These are phyloP conservation scores for Neocallimastix lanati DNA, from an alignment of 192 early-diverging fungal genomes.

Conservation along the genomic window DNA sequence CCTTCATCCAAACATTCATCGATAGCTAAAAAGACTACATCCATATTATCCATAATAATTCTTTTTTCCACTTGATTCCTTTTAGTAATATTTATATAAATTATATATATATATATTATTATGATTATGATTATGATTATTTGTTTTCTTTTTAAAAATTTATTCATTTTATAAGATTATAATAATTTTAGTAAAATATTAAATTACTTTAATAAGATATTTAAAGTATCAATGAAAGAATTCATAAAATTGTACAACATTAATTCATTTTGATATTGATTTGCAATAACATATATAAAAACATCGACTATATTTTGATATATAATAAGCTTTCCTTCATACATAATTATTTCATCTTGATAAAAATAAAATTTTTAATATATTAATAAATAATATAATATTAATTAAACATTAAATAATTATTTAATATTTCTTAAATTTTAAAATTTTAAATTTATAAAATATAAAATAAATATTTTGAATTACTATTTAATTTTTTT, in stretches of 20 bases:
- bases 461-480: too few species aligned
- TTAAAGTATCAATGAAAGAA: constrained; percentile 67
- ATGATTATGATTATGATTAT: too few species aligned
- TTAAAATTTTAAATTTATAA: too few species aligned
- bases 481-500: constrained; percentile 47
- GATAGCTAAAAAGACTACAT: constrained; percentile 72
- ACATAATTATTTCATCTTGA: constrained; percentile 70
- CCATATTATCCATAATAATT: constrained; percentile 71
- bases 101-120: too few species aligned
- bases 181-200: neutral
- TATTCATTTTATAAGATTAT: neutral
- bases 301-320: constrained; percentile 74
- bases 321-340: constrained; percentile 77
- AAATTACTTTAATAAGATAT: constrained; percentile 57
- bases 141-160: too few species aligned
- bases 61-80: constrained; percentile 85
- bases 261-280: constrained; percentile 84
- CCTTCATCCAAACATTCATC: constrained; percentile 94
- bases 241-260: constrained; percentile 60
- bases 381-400: too few species aligned
- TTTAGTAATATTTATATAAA: too few species aligned
- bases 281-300: constrained; percentile 79
- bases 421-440: neutral
- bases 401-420: neutral
- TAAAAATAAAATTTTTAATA: too few species aligned